Conservation (phyloP, 2,329 filamentous ascomycete genomes). For the Cyphellophora europaea region DNA sequence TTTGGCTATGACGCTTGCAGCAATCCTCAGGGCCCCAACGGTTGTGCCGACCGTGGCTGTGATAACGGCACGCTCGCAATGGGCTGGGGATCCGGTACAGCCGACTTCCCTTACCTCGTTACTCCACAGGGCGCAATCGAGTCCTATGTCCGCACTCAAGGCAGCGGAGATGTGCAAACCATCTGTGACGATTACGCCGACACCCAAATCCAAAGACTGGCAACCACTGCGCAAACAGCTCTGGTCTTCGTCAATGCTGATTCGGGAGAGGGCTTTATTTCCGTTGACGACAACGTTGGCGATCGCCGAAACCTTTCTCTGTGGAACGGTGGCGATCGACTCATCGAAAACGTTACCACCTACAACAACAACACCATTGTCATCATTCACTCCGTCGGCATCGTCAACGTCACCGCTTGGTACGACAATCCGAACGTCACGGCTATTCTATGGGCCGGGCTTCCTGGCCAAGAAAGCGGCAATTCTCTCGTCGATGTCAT, state of each 20-base stretch:
- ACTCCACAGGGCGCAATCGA: slow-evolving; percentile 56
- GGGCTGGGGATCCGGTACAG: slow-evolving; percentile 52
- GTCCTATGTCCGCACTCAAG: slow-evolving; percentile 53
- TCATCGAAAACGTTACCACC: slow-evolving; percentile 72
- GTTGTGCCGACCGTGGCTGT: slow-evolving; percentile 60
- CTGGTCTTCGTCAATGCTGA: slow-evolving; percentile 87
- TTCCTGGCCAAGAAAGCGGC: slow-evolving; percentile 67
- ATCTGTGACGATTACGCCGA: slow-evolving; percentile 51
- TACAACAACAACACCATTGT: slow-evolving; percentile 84
- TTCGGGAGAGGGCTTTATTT: slow-evolving; percentile 79
- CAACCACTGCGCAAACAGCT: slow-evolving; percentile 43
- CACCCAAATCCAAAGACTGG: slow-evolving; percentile 39
- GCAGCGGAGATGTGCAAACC: slow-evolving; percentile 54
- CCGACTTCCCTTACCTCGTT: slow-evolving; percentile 39
- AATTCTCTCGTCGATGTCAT: slow-evolving; percentile 66
- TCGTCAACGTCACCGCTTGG: slow-evolving; percentile 63
- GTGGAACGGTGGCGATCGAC: slow-evolving; percentile 70
- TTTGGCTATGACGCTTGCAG: slow-evolving; percentile 77
- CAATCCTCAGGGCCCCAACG: slow-evolving; percentile 67
- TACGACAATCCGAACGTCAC: slow-evolving; percentile 57
- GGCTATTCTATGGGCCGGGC: slow-evolving; percentile 64
- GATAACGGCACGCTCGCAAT: slow-evolving; percentile 52
- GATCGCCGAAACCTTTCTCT: slow-evolving; percentile 89
- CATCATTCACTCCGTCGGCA: slow-evolving; percentile 75
- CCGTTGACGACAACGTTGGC: slow-evolving; percentile 70